These are phyloP conservation scores for Diaporthe capsici DNA, from an alignment of 2,329 filamentous ascomycete species.

Conservation along the genomic window DNA sequence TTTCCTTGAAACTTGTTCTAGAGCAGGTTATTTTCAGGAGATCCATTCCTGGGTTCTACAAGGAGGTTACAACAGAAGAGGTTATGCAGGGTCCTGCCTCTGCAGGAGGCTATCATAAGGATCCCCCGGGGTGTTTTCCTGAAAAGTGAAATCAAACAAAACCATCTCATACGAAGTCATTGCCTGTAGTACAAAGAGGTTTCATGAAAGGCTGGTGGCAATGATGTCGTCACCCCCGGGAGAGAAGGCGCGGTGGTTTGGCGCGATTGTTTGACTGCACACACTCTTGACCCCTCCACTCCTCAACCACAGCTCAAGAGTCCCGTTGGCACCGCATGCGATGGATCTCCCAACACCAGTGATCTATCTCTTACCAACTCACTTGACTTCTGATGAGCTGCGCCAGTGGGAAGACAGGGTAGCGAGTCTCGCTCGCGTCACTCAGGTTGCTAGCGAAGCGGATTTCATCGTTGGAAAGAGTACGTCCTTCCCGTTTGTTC, in stretches of 20 bases:
- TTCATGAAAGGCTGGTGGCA: not conserved
- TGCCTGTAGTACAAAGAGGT: not conserved
- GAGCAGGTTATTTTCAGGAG: not conserved
- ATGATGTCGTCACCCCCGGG: not conserved
- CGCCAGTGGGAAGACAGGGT: slow-evolving; percentile 76
- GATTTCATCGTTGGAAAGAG: slow-evolving; percentile 79
- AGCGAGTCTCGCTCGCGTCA: slow-evolving; percentile 78
- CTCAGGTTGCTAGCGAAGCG: slow-evolving; percentile 80
- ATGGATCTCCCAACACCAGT: slow-evolving; percentile 65
- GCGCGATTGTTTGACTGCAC: not conserved
- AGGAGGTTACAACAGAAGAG: not conserved
- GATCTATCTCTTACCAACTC: slow-evolving; percentile 81
- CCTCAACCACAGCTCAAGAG: not conserved
- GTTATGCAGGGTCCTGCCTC: not conserved
- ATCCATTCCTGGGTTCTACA: not conserved
- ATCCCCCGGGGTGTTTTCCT: not conserved
- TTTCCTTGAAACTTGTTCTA: not conserved
- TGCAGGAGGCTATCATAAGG: not conserved
- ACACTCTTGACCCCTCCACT: not conserved
- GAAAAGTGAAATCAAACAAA: not conserved
- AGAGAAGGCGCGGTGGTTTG: not conserved
- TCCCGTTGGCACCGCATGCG: not conserved
- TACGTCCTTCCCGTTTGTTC: not conserved
- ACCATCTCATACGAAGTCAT: not conserved
- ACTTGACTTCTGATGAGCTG: slow-evolving; percentile 74